Conservation (phyloP, 2,329 filamentous ascomycete species). For the Emmonsia crescens region DNA sequence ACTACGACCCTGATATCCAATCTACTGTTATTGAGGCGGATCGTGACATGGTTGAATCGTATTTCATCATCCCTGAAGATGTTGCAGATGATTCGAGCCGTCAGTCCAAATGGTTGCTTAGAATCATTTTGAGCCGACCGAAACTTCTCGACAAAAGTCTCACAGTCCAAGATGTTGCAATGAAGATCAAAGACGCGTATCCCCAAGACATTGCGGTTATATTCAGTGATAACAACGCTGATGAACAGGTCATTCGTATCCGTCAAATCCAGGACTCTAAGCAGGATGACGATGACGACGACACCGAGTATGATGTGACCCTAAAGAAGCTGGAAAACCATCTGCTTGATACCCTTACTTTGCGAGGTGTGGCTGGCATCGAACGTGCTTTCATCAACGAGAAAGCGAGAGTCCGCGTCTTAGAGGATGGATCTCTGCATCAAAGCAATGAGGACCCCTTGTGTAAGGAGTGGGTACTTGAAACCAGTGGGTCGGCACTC, state of each 20-base stretch:
- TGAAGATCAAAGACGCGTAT: conserved; percentile 82
- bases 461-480: conserved; percentile 90
- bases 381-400: conserved; percentile 89
- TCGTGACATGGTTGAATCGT: conserved; percentile 88
- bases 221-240: conserved; percentile 96
- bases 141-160: conserved; percentile 88
- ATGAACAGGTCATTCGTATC: conserved; percentile 87
- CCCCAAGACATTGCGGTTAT: conserved; percentile 77
- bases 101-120: conserved; percentile 91
- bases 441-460: conserved; percentile 61
- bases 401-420: conserved; percentile 57
- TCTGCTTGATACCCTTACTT: conserved; percentile 77
- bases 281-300: conserved; percentile 62
- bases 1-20: conserved; percentile 88
- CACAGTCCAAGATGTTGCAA: conserved; percentile 80
- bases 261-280: conserved; percentile 63
- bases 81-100: conserved; percentile 49
- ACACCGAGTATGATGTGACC: conserved; percentile 79
- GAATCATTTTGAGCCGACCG: conserved; percentile 83
- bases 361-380: conserved; percentile 82
- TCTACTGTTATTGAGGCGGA: conserved; percentile 79
- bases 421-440: conserved; percentile 60
- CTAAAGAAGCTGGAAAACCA: conserved; percentile 86
- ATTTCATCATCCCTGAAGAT: conserved; percentile 88
- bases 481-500: conserved; percentile 83